phyloP scores from a whole-genome alignment of 2,329 filamentous ascomycete species.

The Mycosphaerella sp. region DNA sequence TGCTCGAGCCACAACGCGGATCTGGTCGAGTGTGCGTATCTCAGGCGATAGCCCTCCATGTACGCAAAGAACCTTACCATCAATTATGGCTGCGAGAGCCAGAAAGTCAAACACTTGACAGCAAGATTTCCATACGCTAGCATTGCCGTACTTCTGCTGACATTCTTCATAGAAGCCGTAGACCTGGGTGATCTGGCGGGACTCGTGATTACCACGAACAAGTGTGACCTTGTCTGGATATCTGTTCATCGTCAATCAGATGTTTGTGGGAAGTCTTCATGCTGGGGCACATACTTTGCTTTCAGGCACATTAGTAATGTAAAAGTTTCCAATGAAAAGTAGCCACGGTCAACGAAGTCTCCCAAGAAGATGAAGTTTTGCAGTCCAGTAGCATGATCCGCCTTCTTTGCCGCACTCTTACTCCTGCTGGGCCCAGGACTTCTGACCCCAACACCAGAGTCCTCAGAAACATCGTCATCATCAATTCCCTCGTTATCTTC shows the following conservation, averaged over 20 bases:
- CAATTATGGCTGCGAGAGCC: slow-evolving; percentile 65
- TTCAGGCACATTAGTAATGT: slow-evolving; percentile 67
- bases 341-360: slow-evolving; percentile 68
- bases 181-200: slow-evolving; percentile 69
- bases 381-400: slow-evolving; percentile 48
- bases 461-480: slow-evolving; percentile 44
- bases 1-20: slow-evolving; percentile 65
- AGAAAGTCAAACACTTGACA: slow-evolving; percentile 75
- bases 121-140: slow-evolving; percentile 72
- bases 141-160: slow-evolving; percentile 69
- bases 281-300: slow-evolving; percentile 49
- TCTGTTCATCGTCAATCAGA: slow-evolving; percentile 36
- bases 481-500: slow-evolving; percentile 45
- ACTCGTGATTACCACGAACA: slow-evolving; percentile 72
- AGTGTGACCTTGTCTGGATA: slow-evolving; percentile 67
- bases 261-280: neutral
- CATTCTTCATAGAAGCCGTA: slow-evolving; percentile 77
- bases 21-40: slow-evolving; percentile 69
- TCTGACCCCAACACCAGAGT: slow-evolving; percentile 40
- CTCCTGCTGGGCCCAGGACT: slow-evolving; percentile 33
- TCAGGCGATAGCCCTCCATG: slow-evolving; percentile 67
- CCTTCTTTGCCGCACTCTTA: slow-evolving; percentile 27
- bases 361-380: slow-evolving; percentile 68
- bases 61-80: slow-evolving; percentile 67
- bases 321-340: slow-evolving; percentile 68